Conservation (phyloP, 805 yeast genomes). For the Schwanniomyces yamadae region DNA sequence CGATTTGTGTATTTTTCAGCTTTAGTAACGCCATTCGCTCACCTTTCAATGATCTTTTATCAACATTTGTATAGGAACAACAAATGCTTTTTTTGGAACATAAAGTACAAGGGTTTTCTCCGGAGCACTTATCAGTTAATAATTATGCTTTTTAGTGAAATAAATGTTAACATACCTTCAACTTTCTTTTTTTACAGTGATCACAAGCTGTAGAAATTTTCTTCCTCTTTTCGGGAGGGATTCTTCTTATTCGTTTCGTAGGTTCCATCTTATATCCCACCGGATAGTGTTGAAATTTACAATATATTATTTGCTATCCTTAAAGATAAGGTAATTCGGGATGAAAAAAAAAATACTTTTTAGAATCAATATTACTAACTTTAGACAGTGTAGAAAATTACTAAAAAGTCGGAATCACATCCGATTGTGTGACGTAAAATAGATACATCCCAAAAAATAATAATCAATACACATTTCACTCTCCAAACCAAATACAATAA, state of each 20-base stretch:
- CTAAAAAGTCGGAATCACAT: too few relatives aligned
- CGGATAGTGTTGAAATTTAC: background rate
- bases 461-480: too few relatives aligned
- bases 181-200: constrained; percentile 43
- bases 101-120: constrained; percentile 37
- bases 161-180: constrained; percentile 11
- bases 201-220: constrained; percentile 50
- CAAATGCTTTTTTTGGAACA: constrained; percentile 27
- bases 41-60: constrained; percentile 18
- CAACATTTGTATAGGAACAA: constrained; percentile 29
- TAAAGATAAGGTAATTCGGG: too few relatives aligned
- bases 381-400: too few relatives aligned
- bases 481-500: too few relatives aligned
- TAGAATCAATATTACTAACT: too few relatives aligned
- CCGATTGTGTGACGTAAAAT: too few relatives aligned
- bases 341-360: too few relatives aligned
- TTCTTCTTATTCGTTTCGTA: background rate
- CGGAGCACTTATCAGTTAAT: constrained; percentile 11
- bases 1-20: background rate
- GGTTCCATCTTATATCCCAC: background rate
- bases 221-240: constrained; percentile 1
- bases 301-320: too few relatives aligned
- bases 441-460: too few relatives aligned
- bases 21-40: constrained; percentile 3
- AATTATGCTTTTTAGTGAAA: background rate